A percentile compares a stretch with the other conserved stretches of the same genome.
These are phyloP conservation scores for Moelleriella libera DNA, from an alignment of 2,329 filamentous ascomycete genomes.

Conservation along the genomic window DNA sequence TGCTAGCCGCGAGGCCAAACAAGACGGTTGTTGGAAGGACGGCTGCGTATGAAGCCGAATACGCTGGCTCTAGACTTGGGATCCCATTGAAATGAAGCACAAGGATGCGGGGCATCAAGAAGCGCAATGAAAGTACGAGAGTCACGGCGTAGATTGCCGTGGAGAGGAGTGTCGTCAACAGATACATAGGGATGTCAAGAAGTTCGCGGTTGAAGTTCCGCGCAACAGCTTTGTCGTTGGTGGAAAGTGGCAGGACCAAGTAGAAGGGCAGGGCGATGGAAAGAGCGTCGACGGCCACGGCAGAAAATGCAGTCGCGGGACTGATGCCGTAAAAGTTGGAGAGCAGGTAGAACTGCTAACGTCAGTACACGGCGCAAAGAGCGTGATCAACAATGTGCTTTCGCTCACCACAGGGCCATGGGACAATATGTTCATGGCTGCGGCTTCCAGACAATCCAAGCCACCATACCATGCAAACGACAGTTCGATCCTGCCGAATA, in stretches of 20 bases:
- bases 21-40: slow-evolving; percentile 43
- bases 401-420: slow-evolving; percentile 51
- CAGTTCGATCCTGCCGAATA: slow-evolving; percentile 44
- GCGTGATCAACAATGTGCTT: background rate
- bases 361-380: background rate
- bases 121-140: slow-evolving; percentile 53
- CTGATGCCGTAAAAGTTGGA: slow-evolving; percentile 63
- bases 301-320: slow-evolving; percentile 42
- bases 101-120: slow-evolving; percentile 58
- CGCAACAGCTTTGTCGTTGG: slow-evolving; percentile 43
- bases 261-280: slow-evolving; percentile 61
- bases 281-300: slow-evolving; percentile 52
- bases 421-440: slow-evolving; percentile 52
- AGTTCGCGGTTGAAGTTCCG: slow-evolving; percentile 48
- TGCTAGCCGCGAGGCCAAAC: slow-evolving; percentile 56
- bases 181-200: slow-evolving; percentile 46
- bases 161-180: slow-evolving; percentile 54
- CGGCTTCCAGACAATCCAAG: slow-evolving; percentile 61
- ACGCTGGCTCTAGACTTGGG: slow-evolving; percentile 51
- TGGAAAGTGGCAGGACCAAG: slow-evolving; percentile 54
- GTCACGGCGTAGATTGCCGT: slow-evolving; percentile 62
- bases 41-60: slow-evolving; percentile 45
- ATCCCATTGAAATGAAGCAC: slow-evolving; percentile 63
- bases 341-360: slow-evolving; percentile 52
- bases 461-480: slow-evolving; percentile 58